phyloP scores from a whole-genome alignment of 1,284 basidiomycete genomes.

The Puccinia novopanici region DNA sequence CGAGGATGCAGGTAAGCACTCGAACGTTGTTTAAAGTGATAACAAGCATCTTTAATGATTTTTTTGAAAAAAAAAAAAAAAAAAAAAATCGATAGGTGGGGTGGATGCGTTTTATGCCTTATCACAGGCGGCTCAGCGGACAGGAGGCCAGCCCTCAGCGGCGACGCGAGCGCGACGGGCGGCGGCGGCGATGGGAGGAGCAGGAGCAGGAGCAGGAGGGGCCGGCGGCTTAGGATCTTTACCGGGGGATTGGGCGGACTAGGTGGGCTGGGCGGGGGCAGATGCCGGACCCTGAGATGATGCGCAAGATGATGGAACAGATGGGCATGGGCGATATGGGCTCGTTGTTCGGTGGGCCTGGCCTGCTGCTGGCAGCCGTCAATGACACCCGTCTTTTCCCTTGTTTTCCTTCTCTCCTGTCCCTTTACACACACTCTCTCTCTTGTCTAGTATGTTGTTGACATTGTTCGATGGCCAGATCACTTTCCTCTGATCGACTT shows the following conservation, averaged over 20 bases:
- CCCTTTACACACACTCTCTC: too few relatives aligned
- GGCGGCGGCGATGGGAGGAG: constrained; percentile 34
- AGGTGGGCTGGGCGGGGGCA: constrained; percentile 20
- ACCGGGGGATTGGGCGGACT: constrained; percentile 14
- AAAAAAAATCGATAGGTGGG: constrained; percentile 43
- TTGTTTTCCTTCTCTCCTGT: neutral
- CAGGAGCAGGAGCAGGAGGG: constrained; percentile 15
- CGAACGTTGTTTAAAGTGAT: neutral
- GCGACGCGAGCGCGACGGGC: constrained; percentile 17
- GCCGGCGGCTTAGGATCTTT: constrained; percentile 27
- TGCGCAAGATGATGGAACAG: constrained; percentile 45
- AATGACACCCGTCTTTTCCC: neutral
- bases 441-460: too few relatives aligned
- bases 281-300: constrained; percentile 36
- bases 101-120: constrained; percentile 49
- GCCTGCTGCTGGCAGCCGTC: neutral
- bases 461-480: too few relatives aligned
- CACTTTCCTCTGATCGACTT: neutral
- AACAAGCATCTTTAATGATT: too few relatives aligned
- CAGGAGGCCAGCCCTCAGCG: constrained; percentile 27
- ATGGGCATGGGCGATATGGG: constrained; percentile 42
- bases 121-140: constrained; percentile 41
- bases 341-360: constrained; percentile 30
- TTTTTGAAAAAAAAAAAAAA: too few relatives aligned
- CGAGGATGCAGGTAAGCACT: constrained; percentile 40